Percentiles rank a stretch among this genome's conserved stretches.
These are phyloP conservation scores for Neopestalotiopsis sp. DNA, from an alignment of 2,329 filamentous ascomycete genomes.

Conservation along the genomic window DNA sequence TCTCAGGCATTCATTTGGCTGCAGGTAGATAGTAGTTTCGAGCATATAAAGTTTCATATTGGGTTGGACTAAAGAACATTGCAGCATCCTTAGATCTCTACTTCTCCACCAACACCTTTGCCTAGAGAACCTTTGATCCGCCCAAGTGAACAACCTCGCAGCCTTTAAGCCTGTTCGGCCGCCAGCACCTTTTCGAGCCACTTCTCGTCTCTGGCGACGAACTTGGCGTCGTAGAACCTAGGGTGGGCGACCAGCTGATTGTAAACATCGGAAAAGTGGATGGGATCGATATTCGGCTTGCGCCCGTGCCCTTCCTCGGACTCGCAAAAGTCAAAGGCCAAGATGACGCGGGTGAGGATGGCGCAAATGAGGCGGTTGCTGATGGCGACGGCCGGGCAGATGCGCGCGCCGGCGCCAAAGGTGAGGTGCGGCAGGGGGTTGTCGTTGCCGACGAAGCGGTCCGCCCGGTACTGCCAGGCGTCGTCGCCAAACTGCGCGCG, in stretches of 20 bases:
- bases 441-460: constrained; percentile 26
- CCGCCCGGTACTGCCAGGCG: constrained; percentile 27
- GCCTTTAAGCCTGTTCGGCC: too few species aligned
- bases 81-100: too few species aligned
- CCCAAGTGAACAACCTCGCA: too few species aligned
- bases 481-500: constrained; percentile 27
- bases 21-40: too few species aligned
- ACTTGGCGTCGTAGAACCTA: constrained; percentile 24
- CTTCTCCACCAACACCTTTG: too few species aligned
- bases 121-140: too few species aligned
- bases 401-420: constrained; percentile 29
- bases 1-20: too few species aligned
- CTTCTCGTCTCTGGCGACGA: constrained; percentile 22
- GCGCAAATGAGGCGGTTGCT: constrained; percentile 31
- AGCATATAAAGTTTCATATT: too few species aligned
- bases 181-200: constrained; percentile 14
- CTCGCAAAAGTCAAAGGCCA: constrained; percentile 27
- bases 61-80: too few species aligned
- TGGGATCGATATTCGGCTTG: constrained; percentile 24
- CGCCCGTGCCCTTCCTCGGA: constrained; percentile 14
- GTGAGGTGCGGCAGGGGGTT: constrained; percentile 28
- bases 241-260: constrained; percentile 26
- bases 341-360: constrained; percentile 24
- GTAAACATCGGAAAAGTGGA: constrained; percentile 27
- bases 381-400: constrained; percentile 30